Evolutionary conservation across 495 filamentous ascomycete species (phyloP).

Genomic region (Jackrogersella minutella): DNA sequence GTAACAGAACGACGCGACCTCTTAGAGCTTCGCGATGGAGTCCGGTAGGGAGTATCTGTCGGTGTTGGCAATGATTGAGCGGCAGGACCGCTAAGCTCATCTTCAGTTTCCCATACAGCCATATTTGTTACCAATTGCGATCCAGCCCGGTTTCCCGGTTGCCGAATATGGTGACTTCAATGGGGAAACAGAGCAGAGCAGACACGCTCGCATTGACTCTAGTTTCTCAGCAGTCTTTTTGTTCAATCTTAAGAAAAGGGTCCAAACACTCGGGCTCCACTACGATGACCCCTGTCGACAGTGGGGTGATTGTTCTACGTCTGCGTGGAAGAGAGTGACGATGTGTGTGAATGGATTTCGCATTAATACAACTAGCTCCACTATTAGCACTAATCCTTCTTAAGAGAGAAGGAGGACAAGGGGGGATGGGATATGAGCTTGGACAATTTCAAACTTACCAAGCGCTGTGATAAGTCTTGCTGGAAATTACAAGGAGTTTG

Average conservation of each 20-base stretch:
- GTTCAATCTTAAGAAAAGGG: constrained; percentile 41
- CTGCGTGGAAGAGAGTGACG: constrained; percentile 25
- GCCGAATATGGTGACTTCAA: constrained; percentile 25
- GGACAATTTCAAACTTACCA: constrained; percentile 30
- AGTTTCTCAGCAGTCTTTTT: constrained; percentile 31
- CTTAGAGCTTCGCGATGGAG: constrained; percentile 63
- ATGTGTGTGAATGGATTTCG: constrained; percentile 34
- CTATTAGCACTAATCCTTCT: constrained; percentile 39
- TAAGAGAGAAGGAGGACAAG: constrained; percentile 10
- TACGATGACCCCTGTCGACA: constrained; percentile 28
- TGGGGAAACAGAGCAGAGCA: constrained; percentile 18
- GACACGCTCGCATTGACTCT: constrained; percentile 26
- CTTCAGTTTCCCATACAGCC: constrained; percentile 63
- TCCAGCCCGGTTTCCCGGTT: constrained; percentile 33
- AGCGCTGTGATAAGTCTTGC: constrained; percentile 21
- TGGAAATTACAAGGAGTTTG: constrained; percentile 37
- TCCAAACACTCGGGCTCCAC: constrained; percentile 40
- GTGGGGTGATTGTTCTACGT: constrained; percentile 36
- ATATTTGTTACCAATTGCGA: constrained; percentile 43
- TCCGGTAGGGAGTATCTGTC: constrained; percentile 69
- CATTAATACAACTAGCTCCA: constrained; percentile 43
- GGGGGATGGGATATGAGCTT: constrained; percentile 35
- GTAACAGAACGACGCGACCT: constrained; percentile 64
- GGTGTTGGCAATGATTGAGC: constrained; percentile 68
- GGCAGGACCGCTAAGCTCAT: constrained; percentile 59